Conservation (phyloP, 805 yeast genomes). For the Spencermartinsiella europaea region DNA sequence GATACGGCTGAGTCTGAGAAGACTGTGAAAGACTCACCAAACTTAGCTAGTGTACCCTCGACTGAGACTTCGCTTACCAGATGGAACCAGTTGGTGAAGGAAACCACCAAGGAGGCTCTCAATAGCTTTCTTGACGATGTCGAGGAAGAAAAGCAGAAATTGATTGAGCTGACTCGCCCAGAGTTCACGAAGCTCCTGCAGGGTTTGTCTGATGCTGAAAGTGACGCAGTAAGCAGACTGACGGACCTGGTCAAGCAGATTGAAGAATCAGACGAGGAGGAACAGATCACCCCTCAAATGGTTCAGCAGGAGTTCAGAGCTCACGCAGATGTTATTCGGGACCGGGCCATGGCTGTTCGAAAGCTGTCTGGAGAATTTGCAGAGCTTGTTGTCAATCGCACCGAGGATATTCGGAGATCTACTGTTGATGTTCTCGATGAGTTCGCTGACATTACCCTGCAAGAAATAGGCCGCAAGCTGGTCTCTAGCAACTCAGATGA, state of each 20-base stretch:
- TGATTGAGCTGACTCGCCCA: constrained; percentile 17
- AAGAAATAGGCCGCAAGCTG: constrained; percentile 39
- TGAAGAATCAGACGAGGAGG: constrained; percentile 12
- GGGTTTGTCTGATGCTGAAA: constrained; percentile 14
- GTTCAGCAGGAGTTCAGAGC: constrained; percentile 19
- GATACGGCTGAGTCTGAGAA: not conserved
- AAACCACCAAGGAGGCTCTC: constrained; percentile 23
- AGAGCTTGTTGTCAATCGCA: constrained; percentile 15
- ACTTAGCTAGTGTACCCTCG: no score
- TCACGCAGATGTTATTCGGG: constrained; percentile 22
- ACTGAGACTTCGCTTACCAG: constrained; percentile 5
- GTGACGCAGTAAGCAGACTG: constrained; percentile 12
- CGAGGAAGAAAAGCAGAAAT: constrained; percentile 17
- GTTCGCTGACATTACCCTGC: constrained; percentile 42
- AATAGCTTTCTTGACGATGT: constrained; percentile 23
- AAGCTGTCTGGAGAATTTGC: constrained; percentile 20
- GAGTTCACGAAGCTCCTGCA: constrained; percentile 22
- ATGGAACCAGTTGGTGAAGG: constrained; percentile 24
- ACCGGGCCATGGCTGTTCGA: constrained; percentile 24
- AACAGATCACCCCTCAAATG: constrained; percentile 12
- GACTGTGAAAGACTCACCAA: not conserved
- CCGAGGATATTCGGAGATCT: constrained; percentile 20
- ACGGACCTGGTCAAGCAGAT: constrained; percentile 11
- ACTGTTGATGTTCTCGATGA: constrained; percentile 47
- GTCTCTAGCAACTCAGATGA: constrained; percentile 22